phyloP scores from a whole-genome alignment of 169 alveolate genomes.

The Besnoitia besnoiti region DNA sequence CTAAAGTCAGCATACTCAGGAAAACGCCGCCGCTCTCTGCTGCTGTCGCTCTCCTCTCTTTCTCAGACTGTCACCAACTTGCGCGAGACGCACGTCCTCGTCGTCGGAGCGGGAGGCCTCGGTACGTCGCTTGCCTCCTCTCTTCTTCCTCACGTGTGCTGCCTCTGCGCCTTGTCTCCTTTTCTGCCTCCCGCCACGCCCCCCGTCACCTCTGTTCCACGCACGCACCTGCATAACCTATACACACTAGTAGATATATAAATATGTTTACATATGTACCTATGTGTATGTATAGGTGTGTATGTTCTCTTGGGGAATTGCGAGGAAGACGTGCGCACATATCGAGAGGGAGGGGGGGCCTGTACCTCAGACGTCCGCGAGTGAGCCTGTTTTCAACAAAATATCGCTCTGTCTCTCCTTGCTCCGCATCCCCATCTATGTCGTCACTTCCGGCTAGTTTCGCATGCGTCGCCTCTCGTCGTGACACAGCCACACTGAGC shows the following conservation, averaged over 20 bases:
- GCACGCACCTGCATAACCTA: neutral
- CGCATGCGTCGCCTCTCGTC: too few species aligned
- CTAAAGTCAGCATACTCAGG: too few species aligned
- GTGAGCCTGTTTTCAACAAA: too few species aligned
- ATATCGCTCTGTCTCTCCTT: too few species aligned
- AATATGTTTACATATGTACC: neutral
- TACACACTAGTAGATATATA: neutral
- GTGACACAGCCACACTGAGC: too few species aligned
- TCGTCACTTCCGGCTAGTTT: too few species aligned
- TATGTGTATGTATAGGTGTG: neutral
- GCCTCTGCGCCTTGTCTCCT: neutral
- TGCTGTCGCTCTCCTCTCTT: too few species aligned
- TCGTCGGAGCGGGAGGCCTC: conserved; percentile 70
- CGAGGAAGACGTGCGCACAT: too few species aligned
- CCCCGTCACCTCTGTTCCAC: neutral
- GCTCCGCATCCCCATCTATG: too few species aligned
- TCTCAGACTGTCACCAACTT: neutral
- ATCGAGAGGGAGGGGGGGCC: too few species aligned
- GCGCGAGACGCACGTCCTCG: conserved; percentile 55
- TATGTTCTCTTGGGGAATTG: neutral
- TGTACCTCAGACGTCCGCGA: too few species aligned
- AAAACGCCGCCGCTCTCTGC: too few species aligned
- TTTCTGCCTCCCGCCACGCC: neutral
- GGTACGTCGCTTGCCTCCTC: conserved; percentile 20
- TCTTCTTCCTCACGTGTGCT: neutral